Evolutionary conservation across 139 green algal species (phyloP).

Genomic region (Pleodorina starrii): DNA sequence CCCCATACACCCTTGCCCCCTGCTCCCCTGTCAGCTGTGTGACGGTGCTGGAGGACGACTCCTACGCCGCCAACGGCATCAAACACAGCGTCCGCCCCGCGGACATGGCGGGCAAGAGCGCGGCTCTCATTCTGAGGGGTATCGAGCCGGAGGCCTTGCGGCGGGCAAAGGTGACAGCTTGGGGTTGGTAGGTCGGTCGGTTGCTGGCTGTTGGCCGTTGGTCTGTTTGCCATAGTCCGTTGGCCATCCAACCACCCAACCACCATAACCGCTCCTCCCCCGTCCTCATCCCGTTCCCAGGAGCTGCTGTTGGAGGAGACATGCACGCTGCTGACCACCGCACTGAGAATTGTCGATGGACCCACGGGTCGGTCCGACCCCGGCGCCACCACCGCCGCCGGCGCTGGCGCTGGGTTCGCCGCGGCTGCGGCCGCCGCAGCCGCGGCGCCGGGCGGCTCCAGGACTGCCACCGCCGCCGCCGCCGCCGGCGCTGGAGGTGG

Average conservation of each 20-base stretch:
- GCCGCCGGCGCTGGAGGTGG: not conserved
- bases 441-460: not conserved
- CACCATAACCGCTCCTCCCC: no score
- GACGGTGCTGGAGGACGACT: slow-evolving; percentile 74
- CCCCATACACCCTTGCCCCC: not conserved
- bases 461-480: not conserved
- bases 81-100: slow-evolving; percentile 84
- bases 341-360: slow-evolving; percentile 38
- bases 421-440: not conserved
- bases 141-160: slow-evolving; percentile 60
- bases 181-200: not conserved
- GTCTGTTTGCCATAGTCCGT: no score
- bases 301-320: slow-evolving; percentile 66
- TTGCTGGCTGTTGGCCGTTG: no score
- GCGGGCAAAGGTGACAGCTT: not conserved
- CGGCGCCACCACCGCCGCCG: not conserved
- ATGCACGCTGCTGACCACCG: slow-evolving; percentile 11
- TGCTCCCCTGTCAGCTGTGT: slow-evolving; percentile 77
- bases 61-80: slow-evolving; percentile 78
- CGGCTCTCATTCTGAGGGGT: slow-evolving; percentile 74
- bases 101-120: slow-evolving; percentile 83
- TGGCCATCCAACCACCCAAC: no score
- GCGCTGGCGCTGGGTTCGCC: not conserved
- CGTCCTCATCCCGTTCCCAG: no score
- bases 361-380: not conserved